Percentiles rank a stretch among this genome's conserved stretches.
Evolutionary conservation across 305 asterid genomes (phyloP).

Genomic region (Fraxinus paxiana): DNA sequence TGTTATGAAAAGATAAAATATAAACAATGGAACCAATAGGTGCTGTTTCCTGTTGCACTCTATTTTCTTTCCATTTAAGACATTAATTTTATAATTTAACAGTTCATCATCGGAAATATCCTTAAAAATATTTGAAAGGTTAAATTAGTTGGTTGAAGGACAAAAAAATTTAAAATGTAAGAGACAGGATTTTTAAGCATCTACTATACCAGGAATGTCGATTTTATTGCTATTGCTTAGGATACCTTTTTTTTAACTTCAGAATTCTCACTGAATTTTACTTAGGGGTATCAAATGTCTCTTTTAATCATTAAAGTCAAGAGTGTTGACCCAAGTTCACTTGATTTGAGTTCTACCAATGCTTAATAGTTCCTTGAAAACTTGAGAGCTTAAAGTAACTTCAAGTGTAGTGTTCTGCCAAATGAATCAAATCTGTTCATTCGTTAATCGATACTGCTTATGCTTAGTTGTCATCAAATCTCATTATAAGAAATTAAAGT

Average conservation of each 20-base stretch:
- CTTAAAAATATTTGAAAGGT: neutral
- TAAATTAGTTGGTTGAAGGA: neutral
- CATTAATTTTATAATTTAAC: neutral
- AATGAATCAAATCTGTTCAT: neutral
- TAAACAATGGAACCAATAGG: neutral
- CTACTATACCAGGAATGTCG: neutral
- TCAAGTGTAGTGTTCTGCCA: neutral
- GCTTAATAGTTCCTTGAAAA: slow-evolving; percentile 2
- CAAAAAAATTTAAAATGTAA: neutral
- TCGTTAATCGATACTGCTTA: neutral
- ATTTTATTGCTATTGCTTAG: neutral
- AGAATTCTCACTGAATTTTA: neutral
- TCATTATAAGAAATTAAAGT: neutral
- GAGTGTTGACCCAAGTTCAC: neutral
- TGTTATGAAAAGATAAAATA: neutral
- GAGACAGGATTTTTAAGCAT: neutral
- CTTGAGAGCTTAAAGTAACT: neutral
- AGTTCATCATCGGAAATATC: neutral
- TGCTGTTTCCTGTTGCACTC: neutral
- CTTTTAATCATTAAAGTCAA: neutral
- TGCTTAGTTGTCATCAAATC: neutral
- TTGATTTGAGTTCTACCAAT: neutral
- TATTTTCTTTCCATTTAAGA: neutral
- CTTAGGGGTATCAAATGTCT: neutral
- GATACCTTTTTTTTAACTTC: neutral